These are phyloP conservation scores for Gautieria morchelliformis DNA, from an alignment of 768 basidiomycete genomes.

Conservation along the genomic window DNA sequence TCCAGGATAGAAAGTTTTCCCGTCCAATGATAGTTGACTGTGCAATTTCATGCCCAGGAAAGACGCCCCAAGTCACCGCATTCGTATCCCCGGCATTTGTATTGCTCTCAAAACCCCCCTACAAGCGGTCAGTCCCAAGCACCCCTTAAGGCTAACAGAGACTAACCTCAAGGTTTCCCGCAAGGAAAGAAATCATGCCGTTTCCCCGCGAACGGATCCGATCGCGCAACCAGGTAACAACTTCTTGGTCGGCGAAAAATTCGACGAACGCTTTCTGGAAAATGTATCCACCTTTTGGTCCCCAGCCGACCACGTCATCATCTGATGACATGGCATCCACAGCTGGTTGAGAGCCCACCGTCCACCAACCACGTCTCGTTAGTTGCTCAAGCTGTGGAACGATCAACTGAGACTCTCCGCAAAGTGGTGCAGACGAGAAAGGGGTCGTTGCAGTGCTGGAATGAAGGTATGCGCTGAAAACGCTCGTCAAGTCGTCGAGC, in stretches of 20 bases:
- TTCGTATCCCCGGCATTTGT: conserved; percentile 72
- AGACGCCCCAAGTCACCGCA: conserved; percentile 98
- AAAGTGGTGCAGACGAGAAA: conserved; percentile 78
- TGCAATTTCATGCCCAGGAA: conserved; percentile 90
- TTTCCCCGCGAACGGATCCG: conserved; percentile 43
- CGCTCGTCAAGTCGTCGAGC: conserved; percentile 56
- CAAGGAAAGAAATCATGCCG: conserved; percentile 78
- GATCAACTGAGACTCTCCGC: conserved; percentile 73
- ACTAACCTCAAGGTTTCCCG: conserved; percentile 62
- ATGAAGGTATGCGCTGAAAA: conserved; percentile 77
- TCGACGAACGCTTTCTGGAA: conserved; percentile 98
- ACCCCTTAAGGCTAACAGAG: neutral
- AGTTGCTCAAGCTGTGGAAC: conserved; percentile 67
- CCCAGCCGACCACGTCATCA: conserved; percentile 85
- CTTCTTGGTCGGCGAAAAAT: conserved; percentile 68
- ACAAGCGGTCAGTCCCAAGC: neutral
- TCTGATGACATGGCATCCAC: conserved; percentile 70
- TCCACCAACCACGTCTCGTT: conserved; percentile 84
- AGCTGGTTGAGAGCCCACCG: conserved; percentile 92
- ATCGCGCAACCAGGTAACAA: conserved; percentile 51
- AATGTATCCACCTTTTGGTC: conserved; percentile 85
- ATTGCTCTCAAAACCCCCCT: conserved; percentile 79
- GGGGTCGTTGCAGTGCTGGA: conserved; percentile 70
- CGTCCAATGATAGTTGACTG: conserved; percentile 96
- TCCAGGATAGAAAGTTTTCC: conserved; percentile 94